Evolutionary conservation across 257 asterid species (phyloP).

Genomic region (Jaltomata sinuosa): DNA sequence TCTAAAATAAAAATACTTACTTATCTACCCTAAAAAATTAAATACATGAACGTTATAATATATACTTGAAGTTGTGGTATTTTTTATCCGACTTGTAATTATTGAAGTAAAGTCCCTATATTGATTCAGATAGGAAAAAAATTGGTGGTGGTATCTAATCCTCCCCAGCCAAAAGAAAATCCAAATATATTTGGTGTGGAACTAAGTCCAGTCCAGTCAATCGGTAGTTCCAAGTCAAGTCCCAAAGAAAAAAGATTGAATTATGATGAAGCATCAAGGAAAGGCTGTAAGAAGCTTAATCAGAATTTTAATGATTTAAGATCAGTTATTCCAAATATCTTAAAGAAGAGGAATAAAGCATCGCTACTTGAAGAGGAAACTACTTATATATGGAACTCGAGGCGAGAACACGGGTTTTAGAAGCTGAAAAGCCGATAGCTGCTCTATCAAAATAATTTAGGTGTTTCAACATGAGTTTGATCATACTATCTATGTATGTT

Average conservation of each 20-base stretch:
- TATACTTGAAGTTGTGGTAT: too few species aligned
- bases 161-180: conserved; percentile 29
- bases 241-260: conserved; percentile 72
- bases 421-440: conserved; percentile 54
- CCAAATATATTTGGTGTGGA: conserved; percentile 71
- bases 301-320: conserved; percentile 76
- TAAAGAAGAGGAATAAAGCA: too few species aligned
- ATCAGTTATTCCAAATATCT: conserved; percentile 85
- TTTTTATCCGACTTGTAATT: too few species aligned
- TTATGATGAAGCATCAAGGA: conserved; percentile 84
- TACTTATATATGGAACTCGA: conserved; percentile 68
- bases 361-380: conserved; percentile 77
- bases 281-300: conserved; percentile 81
- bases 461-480: neutral
- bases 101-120: too few species aligned
- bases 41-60: too few species aligned
- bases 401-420: conserved; percentile 47
- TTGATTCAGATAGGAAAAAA: too few species aligned
- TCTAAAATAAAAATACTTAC: too few species aligned
- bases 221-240: too few species aligned
- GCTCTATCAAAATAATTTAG: conserved; percentile 37
- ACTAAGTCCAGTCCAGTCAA: too few species aligned
- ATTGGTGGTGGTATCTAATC: conserved; percentile 29
- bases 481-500: neutral
- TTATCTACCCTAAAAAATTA: too few species aligned